phyloP scores from a whole-genome alignment of 805 yeast species.

The Nakazawaea pomicola region DNA sequence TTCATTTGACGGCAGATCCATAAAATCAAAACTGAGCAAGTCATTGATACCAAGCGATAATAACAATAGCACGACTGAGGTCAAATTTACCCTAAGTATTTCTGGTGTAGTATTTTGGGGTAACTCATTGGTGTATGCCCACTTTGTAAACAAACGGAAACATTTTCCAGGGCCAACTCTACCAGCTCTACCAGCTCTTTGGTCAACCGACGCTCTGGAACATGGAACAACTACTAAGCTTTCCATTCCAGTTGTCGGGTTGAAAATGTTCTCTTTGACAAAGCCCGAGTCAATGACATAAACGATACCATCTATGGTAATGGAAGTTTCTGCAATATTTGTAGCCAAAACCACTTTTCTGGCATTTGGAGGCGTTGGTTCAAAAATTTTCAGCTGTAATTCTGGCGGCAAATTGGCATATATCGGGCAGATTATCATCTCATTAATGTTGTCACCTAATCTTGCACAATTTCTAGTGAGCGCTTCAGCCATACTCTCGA shows the following conservation, averaged over 20 bases:
- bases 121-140: conserved; percentile 74
- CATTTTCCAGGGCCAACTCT: conserved; percentile 97
- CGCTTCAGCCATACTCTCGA: conserved; percentile 74
- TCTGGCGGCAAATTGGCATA: conserved; percentile 90
- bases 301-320: conserved; percentile 93
- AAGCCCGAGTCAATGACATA: conserved; percentile 95
- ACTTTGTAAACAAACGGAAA: conserved; percentile 80
- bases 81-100: conserved; percentile 77
- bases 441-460: conserved; percentile 55
- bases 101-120: conserved; percentile 84
- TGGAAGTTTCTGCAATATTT: conserved; percentile 94
- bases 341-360: conserved; percentile 92
- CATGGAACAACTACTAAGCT: conserved; percentile 82
- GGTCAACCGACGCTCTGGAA: conserved; percentile 93
- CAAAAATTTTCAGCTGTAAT: conserved; percentile 74
- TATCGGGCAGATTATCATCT: conserved; percentile 75
- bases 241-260: conserved; percentile 86
- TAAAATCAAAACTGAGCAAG: conserved; percentile 75
- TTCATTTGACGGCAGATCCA: conserved; percentile 82
- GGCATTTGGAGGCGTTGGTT: conserved; percentile 73
- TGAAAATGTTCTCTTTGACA: conserved; percentile 86
- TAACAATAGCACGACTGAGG: conserved; percentile 69
- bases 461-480: conserved; percentile 59
- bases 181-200: conserved; percentile 97
- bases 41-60: conserved; percentile 84